Conservation (phyloP, 164 flowering plant species). For the Umbilicus rupestris region DNA sequence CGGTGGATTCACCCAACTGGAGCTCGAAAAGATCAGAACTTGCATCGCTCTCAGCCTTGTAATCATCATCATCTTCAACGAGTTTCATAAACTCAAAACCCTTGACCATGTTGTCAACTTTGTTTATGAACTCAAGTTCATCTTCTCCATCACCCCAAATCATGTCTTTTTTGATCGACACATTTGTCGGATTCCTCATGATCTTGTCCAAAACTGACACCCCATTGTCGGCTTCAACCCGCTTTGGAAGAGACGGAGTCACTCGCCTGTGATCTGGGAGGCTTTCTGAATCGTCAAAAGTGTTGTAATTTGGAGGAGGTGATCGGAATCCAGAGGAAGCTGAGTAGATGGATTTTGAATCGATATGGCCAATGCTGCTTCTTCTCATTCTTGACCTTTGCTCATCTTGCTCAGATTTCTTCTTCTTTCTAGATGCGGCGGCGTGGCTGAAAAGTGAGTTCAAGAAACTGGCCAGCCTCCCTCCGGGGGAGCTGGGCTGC, state of each 20-base stretch:
- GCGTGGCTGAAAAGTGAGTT: slow-evolving; percentile 63
- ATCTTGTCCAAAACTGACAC: slow-evolving; percentile 28
- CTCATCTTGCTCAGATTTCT: slow-evolving; percentile 25
- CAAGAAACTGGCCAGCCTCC: slow-evolving; percentile 51
- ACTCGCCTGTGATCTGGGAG: slow-evolving; percentile 27
- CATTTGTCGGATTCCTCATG: slow-evolving; percentile 21
- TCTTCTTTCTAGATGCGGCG: slow-evolving; percentile 59
- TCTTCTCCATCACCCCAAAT: slow-evolving; percentile 17
- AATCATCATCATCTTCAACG: slow-evolving; percentile 13
- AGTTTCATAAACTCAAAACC: slow-evolving; percentile 12
- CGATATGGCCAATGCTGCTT: slow-evolving; percentile 49
- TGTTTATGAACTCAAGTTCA: too few relatives aligned
- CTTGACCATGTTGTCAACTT: too few relatives aligned
- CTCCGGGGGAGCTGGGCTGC: slow-evolving; percentile 91
- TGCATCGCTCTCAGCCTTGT: slow-evolving; percentile 78
- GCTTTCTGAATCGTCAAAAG: slow-evolving; percentile 31
- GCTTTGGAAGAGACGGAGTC: slow-evolving; percentile 18
- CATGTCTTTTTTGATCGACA: too few relatives aligned
- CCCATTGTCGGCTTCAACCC: slow-evolving; percentile 16
- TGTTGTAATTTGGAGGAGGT: slow-evolving; percentile 40
- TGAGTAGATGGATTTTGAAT: slow-evolving; percentile 19
- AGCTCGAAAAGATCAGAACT: slow-evolving; percentile 93
- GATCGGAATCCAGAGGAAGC: slow-evolving; percentile 49
- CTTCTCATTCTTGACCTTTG: slow-evolving; percentile 44
- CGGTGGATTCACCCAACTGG: too few relatives aligned